Conservation (phyloP, 2,329 filamentous ascomycete species). For the Cladophialophora psammophila region DNA sequence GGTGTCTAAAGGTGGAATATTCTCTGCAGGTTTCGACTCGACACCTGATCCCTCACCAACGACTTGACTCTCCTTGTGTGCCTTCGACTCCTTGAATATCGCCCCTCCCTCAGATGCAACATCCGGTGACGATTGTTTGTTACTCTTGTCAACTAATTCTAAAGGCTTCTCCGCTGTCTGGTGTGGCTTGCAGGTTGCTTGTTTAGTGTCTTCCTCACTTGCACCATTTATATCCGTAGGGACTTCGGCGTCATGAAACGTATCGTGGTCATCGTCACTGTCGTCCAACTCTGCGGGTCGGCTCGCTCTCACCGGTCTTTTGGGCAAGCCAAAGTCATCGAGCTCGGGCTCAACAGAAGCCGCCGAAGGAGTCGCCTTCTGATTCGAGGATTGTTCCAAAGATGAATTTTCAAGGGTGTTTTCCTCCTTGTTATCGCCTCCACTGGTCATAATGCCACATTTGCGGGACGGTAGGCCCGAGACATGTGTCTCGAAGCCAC, state of each 20-base stretch:
- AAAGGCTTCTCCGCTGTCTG: background rate
- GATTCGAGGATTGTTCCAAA: background rate
- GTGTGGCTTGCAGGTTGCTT: background rate
- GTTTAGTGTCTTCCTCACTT: conserved; percentile 27
- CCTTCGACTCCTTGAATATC: background rate
- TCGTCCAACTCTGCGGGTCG: conserved; percentile 40
- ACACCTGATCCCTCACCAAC: background rate
- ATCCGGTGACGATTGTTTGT: background rate
- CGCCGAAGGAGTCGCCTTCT: background rate
- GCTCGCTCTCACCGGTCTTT: conserved; percentile 48
- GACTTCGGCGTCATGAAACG: conserved; percentile 49
- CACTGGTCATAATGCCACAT: conserved; percentile 36
- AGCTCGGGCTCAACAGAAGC: conserved; percentile 53
- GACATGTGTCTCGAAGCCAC: conserved; percentile 32
- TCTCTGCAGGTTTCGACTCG: background rate
- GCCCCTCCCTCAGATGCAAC: background rate
- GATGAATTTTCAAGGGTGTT: conserved; percentile 11
- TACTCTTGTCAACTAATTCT: background rate
- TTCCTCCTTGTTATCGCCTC: conserved; percentile 21
- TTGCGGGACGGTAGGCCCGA: conserved; percentile 27
- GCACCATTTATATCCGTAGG: conserved; percentile 33
- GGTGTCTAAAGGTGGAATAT: conserved; percentile 1
- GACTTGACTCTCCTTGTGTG: background rate
- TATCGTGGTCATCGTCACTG: conserved; percentile 50
- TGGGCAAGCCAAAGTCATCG: conserved; percentile 76